These are phyloP conservation scores for Aspergillus taichungensis DNA, from an alignment of 495 filamentous ascomycete genomes.

Conservation along the genomic window DNA sequence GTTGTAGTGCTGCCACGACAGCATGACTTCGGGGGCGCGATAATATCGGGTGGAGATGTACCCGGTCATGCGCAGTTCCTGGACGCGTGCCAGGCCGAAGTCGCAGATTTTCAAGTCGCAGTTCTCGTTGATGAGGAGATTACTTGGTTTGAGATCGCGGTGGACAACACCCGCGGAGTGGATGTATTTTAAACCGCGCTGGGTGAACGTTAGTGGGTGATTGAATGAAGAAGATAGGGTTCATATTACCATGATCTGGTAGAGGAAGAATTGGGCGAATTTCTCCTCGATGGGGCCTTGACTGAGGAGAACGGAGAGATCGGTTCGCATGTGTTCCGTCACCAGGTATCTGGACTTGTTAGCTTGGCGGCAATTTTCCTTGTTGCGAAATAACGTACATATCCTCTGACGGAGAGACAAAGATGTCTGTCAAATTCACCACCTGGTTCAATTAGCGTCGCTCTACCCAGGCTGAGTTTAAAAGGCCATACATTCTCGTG, in stretches of 20 bases:
- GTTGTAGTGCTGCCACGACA: slow-evolving; percentile 98
- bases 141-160: slow-evolving; percentile 90
- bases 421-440: slow-evolving; percentile 74
- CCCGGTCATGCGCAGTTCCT: slow-evolving; percentile 96
- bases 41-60: slow-evolving; percentile 98
- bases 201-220: slow-evolving; percentile 19
- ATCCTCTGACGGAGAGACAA: slow-evolving; percentile 94
- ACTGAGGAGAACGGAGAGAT: slow-evolving; percentile 86
- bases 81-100: slow-evolving; percentile 88
- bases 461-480: too few species aligned
- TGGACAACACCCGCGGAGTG: slow-evolving; percentile 95
- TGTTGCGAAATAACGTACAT: slow-evolving; percentile 52
- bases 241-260: slow-evolving; percentile 75
- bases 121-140: slow-evolving; percentile 96
- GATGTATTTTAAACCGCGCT: slow-evolving; percentile 96
- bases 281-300: slow-evolving; percentile 92
- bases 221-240: neutral
- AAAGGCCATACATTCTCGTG: slow-evolving; percentile 70
- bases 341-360: slow-evolving; percentile 69
- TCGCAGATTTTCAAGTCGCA: slow-evolving; percentile 98
- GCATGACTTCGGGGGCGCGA: slow-evolving; percentile 95
- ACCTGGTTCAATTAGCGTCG: neutral
- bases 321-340: slow-evolving; percentile 89
- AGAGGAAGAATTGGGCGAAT: slow-evolving; percentile 97
- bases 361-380: too few species aligned